phyloP scores from a whole-genome alignment of 257 asterid genomes.

The Solanum rostratum region DNA sequence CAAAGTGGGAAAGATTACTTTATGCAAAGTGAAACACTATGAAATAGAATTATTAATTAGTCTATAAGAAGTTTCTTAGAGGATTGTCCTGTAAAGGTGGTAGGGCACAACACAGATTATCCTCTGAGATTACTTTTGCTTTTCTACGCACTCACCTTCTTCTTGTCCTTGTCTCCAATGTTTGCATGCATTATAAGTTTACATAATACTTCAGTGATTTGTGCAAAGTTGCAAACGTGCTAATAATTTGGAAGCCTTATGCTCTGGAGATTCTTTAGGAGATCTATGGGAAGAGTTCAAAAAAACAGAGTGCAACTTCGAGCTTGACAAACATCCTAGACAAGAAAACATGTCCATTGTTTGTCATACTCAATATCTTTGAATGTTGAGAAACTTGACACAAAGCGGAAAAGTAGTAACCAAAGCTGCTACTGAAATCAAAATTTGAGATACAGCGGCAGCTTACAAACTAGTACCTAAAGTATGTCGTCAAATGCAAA shows the following conservation, averaged over 20 bases:
- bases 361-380: background rate
- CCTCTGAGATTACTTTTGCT: constrained; percentile 24
- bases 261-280: too few species aligned
- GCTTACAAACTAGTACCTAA: background rate
- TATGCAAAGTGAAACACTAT: constrained; percentile 20
- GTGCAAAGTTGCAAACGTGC: background rate
- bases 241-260: background rate
- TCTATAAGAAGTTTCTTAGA: constrained; percentile 33
- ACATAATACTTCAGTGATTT: background rate
- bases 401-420: background rate
- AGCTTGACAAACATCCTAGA: background rate
- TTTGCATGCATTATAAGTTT: background rate
- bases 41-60: constrained; percentile 7
- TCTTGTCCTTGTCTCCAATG: background rate
- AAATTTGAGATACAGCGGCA: background rate
- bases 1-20: constrained; percentile 14
- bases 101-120: constrained; percentile 32
- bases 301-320: background rate
- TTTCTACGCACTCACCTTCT: constrained; percentile 10
- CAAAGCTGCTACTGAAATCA: background rate
- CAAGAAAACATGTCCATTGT: background rate
- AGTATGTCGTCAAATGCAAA: background rate
- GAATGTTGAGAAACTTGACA: background rate
- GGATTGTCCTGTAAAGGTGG: constrained; percentile 35
- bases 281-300: background rate